These are phyloP conservation scores for Silene conica DNA, from an alignment of 148 eudicot species.

Conservation along the genomic window DNA sequence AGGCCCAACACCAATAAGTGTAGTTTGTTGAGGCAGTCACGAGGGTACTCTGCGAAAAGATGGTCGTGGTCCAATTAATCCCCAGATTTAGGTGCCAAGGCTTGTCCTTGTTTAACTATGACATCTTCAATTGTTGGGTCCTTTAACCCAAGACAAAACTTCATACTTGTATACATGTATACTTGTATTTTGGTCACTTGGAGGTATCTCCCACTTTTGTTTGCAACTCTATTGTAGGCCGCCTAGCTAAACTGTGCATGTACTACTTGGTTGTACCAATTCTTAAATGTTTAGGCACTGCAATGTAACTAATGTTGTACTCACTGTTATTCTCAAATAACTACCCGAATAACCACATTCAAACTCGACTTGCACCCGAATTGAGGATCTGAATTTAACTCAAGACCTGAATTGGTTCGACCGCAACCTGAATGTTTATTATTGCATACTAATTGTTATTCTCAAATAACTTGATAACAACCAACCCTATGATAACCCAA, in stretches of 20 bases:
- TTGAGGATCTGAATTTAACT: too few species aligned
- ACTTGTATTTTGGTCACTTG: not conserved
- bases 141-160: constrained; percentile 14
- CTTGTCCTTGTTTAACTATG: constrained; percentile 29
- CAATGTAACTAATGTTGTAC: too few species aligned
- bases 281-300: not conserved
- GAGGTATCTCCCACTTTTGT: not conserved
- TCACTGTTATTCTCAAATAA: too few species aligned
- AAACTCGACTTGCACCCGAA: too few species aligned
- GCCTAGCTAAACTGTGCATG: not conserved
- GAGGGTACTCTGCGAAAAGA: constrained; percentile 15
- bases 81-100: constrained; percentile 17
- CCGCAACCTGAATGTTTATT: too few species aligned
- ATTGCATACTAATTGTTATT: too few species aligned
- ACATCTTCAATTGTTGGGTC: constrained; percentile 7
- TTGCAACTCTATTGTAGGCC: not conserved
- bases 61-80: constrained; percentile 15
- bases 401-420: too few species aligned
- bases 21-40: constrained; percentile 14
- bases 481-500: too few species aligned
- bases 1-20: too few species aligned
- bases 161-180: too few species aligned
- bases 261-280: not conserved
- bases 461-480: too few species aligned
- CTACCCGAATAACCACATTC: too few species aligned